A percentile compares a stretch with the other conserved stretches of the same genome.
phyloP scores from a whole-genome alignment of 371 early-diverging fungal species.

The Haplosporangium sp. region DNA sequence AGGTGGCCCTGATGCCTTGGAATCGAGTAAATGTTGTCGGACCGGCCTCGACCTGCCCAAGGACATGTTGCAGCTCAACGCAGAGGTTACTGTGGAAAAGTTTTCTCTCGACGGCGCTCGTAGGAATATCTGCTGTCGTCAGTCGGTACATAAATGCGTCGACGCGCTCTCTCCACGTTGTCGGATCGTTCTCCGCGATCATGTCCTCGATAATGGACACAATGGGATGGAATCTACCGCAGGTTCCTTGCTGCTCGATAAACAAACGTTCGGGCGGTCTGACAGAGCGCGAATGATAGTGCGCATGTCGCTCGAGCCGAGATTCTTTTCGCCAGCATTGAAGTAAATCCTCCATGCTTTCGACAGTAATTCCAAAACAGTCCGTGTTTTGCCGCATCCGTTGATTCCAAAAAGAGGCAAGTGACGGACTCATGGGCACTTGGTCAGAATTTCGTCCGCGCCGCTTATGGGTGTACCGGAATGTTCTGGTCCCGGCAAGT shows the following conservation, averaged over 20 bases:
- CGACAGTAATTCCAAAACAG: no score
- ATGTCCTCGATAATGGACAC: constrained; percentile 26
- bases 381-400: no score
- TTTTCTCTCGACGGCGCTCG: constrained; percentile 5
- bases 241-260: no score
- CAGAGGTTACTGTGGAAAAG: constrained; percentile 26
- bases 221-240: constrained; percentile 18
- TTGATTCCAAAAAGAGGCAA: constrained; percentile 24
- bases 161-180: constrained; percentile 14
- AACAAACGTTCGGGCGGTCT: no score
- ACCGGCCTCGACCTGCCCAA: neutral
- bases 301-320: no score
- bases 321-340: no score
- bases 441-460: no score
- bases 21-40: neutral
- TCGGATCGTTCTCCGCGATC: constrained; percentile 11
- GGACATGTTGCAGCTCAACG: constrained; percentile 6
- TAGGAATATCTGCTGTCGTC: constrained; percentile 14
- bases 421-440: no score
- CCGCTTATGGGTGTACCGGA: no score
- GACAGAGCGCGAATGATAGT: no score
- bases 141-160: constrained; percentile 8
- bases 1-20: neutral
- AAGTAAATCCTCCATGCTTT: no score
- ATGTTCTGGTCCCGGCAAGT: constrained; percentile 11